Evolutionary conservation across 331 rosid genomes (phyloP), one percentile per base, ranked within the genome.

Genomic region (Prunus yedoensis): DNA sequence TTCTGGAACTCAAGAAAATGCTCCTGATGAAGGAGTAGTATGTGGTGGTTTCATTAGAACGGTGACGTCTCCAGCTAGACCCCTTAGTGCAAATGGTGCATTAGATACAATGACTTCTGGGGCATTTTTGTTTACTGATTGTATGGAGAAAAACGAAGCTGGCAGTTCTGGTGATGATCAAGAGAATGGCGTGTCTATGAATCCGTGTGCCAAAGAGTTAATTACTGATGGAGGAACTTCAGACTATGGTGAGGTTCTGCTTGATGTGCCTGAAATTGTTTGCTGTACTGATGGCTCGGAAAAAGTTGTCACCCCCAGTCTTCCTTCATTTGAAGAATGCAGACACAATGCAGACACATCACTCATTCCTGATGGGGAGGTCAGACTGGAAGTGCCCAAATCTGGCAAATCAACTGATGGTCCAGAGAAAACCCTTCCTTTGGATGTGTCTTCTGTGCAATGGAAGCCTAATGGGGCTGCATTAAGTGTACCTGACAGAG

Each of bases 91-190:
- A 51, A 68, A 69, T 70, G 57, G 49, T 66, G 85, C 71, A 73
- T 64, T 80, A 46, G 81, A 66, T 60, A 68, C 66, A 47, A 47
- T 47, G 56, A 69, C 23, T 35, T 73, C 80, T 41, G 77, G 74
- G 67, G 74, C 49, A 76, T 75, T 23, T 38, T 14, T 70, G 20
- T 11, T 60, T 51, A 78, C 43, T 38, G 9, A 38, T 38, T 38
- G 43, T 38, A 38, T 32, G 66, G 78, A 59, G 73, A 21, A 43
- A 59, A 10, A 67, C 43, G 63, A 63, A 53, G 32, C 66, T 70
- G 80, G 64, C 65, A 80, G 30, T 79, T 62, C 73, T 69, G 58
- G 70, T 87, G 85, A n/a, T 80, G 85, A n/a, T 80, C 85, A 60
- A 62, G 79, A 51, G 75, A 75, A 65, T 30, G 20, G 60, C 59